Conservation (phyloP, 768 basidiomycete species). For the Pisolithus marmoratus region DNA sequence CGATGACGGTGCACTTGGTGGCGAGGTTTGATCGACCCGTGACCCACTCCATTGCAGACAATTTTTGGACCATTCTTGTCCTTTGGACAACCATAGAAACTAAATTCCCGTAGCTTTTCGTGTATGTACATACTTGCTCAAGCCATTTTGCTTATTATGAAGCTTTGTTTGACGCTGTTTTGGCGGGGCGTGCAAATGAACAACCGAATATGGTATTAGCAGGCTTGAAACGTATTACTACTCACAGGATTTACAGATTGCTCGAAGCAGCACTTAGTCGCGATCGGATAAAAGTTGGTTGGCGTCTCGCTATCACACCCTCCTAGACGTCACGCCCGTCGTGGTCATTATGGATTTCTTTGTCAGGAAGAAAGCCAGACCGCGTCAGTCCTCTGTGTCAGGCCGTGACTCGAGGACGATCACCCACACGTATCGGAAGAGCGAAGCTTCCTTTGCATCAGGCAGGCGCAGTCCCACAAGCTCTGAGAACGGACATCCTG, state of each 20-base stretch:
- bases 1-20: conserved; percentile 14
- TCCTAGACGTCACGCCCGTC: conserved; percentile 7
- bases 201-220: not conserved
- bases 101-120: too few relatives aligned
- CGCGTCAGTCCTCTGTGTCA: conserved; percentile 60
- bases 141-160: too few relatives aligned
- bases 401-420: conserved; percentile 32
- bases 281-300: not conserved
- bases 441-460: conserved; percentile 52
- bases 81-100: conserved; percentile 12
- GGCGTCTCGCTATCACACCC: not conserved
- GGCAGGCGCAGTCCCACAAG: conserved; percentile 43
- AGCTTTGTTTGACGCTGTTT: not conserved
- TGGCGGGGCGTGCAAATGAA: not conserved
- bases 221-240: too few relatives aligned
- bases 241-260: too few relatives aligned
- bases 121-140: too few relatives aligned
- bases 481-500: conserved; percentile 49
- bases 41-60: conserved; percentile 22
- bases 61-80: conserved; percentile 27
- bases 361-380: conserved; percentile 52
- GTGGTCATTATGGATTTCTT: conserved; percentile 58
- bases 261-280: too few relatives aligned
- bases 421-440: conserved; percentile 36
- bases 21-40: conserved; percentile 25